Percentiles rank a stretch among this genome's conserved stretches.
Evolutionary conservation across 169 alveolate species (phyloP).

Genomic region (Babesia bigemina): DNA sequence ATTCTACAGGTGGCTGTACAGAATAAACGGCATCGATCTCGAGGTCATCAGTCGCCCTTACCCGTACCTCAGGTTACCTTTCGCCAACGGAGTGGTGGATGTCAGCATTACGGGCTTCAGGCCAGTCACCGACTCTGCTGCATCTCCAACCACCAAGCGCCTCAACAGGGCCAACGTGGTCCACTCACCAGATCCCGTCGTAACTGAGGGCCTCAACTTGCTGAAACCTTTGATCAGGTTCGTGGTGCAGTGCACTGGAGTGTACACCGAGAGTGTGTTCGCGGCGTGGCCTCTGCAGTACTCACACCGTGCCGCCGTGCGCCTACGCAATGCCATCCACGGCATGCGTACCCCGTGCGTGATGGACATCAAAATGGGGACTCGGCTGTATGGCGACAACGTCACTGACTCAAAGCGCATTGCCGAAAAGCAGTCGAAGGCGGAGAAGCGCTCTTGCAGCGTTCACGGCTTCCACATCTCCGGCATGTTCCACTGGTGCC

Average conservation of each 20-base stretch:
- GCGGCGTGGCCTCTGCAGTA: slow-evolving; percentile 39
- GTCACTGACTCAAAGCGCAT: slow-evolving; percentile 56
- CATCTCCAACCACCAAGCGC: not conserved
- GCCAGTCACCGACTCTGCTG: not conserved
- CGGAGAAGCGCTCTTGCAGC: slow-evolving; percentile 61
- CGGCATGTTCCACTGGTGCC: slow-evolving; percentile 72
- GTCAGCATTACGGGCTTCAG: not conserved
- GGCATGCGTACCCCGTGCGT: slow-evolving; percentile 75
- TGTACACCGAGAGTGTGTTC: slow-evolving; percentile 33
- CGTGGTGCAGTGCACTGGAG: slow-evolving; percentile 34
- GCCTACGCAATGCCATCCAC: slow-evolving; percentile 64
- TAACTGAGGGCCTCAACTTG: not conserved
- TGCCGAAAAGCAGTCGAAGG: slow-evolving; percentile 65
- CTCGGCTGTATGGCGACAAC: slow-evolving; percentile 72
- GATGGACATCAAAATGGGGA: slow-evolving; percentile 77
- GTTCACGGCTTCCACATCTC: slow-evolving; percentile 76
- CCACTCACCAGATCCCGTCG: not conserved
- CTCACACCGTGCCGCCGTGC: slow-evolving; percentile 55
- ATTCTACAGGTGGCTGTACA: slow-evolving; percentile 73
- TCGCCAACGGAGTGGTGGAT: slow-evolving; percentile 28
- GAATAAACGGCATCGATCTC: slow-evolving; percentile 45
- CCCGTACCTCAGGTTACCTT: slow-evolving; percentile 56
- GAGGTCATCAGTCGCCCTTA: slow-evolving; percentile 30
- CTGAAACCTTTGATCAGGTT: slow-evolving; percentile 12
- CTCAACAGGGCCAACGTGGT: not conserved